Evolutionary conservation across 2,329 filamentous ascomycete species (phyloP).

Genomic region (Penicillium sp.): DNA sequence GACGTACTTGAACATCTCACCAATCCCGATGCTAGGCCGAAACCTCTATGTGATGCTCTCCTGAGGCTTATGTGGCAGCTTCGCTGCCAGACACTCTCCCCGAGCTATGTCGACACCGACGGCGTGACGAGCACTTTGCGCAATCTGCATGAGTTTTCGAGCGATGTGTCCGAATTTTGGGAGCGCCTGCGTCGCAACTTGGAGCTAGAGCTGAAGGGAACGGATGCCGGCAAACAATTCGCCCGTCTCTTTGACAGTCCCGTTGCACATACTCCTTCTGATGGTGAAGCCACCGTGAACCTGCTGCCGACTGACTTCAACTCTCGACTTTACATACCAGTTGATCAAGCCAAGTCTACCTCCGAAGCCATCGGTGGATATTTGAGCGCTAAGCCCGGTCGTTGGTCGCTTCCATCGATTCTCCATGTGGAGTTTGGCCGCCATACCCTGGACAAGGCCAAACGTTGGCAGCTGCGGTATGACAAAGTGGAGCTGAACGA

Average conservation of each 20-base stretch:
- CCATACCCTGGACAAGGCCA: constrained; percentile 54
- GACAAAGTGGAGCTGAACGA: constrained; percentile 59
- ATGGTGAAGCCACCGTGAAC: constrained; percentile 32
- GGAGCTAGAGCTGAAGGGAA: constrained; percentile 52
- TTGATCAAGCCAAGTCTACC: constrained; percentile 38
- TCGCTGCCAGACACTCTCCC: constrained; percentile 43
- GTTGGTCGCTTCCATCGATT: constrained; percentile 48
- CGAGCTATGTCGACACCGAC: constrained; percentile 43
- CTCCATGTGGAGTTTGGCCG: constrained; percentile 57
- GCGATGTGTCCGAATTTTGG: constrained; percentile 57
- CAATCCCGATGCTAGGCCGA: constrained; percentile 48
- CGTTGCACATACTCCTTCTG: constrained; percentile 5
- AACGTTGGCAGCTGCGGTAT: constrained; percentile 57
- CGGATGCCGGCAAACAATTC: constrained; percentile 41
- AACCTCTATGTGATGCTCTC: constrained; percentile 51
- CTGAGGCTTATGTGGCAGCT: constrained; percentile 54
- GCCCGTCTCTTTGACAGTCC: constrained; percentile 50
- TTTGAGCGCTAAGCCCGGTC: constrained; percentile 35
- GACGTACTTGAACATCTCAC: constrained; percentile 47
- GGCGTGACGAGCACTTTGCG: constrained; percentile 41
- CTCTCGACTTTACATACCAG: constrained; percentile 39
- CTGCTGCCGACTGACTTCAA: constrained; percentile 39
- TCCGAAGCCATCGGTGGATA: constrained; percentile 37
- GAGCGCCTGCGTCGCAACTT: constrained; percentile 52
- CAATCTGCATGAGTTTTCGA: constrained; percentile 45